Conservation (phyloP, 805 yeast genomes). For the Saccharomycopsis vini region DNA sequence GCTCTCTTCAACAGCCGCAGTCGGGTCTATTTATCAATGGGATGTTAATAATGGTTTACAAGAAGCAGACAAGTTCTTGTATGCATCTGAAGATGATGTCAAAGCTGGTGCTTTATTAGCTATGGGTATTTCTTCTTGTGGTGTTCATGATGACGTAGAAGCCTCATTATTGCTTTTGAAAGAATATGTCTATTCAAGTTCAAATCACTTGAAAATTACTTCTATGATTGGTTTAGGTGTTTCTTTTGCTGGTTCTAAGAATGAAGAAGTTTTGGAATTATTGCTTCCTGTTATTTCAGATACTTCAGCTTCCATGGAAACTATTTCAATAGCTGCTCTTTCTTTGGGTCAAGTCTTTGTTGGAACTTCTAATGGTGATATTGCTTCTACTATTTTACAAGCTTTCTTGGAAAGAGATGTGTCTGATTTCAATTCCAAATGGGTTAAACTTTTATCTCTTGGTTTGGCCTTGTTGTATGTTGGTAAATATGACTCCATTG, state of each 20-base stretch:
- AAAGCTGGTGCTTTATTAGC: conserved; percentile 97
- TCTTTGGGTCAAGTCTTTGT: conserved; percentile 92
- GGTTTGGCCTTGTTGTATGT: conserved; percentile 87
- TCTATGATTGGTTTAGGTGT: conserved; percentile 89
- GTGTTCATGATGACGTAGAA: conserved; percentile 93
- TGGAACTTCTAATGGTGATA: conserved; percentile 92
- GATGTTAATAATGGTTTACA: conserved; percentile 83
- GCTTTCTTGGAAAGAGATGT: conserved; percentile 80
- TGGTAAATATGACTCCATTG: conserved; percentile 90
- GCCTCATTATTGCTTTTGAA: conserved; percentile 81
- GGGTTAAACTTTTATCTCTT: conserved; percentile 83
- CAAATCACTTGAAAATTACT: conserved; percentile 58
- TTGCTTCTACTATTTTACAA: conserved; percentile 85
- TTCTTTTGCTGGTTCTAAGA: conserved; percentile 90
- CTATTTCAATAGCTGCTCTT: conserved; percentile 77
- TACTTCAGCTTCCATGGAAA: conserved; percentile 62
- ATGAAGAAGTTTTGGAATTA: conserved; percentile 71
- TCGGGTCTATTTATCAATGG: conserved; percentile 91
- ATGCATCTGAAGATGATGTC: conserved; percentile 75
- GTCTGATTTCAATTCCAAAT: conserved; percentile 69
- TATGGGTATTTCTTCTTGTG: conserved; percentile 84
- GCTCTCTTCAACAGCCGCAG: conserved; percentile 83
- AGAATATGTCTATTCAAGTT: conserved; percentile 66
- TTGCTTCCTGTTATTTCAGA: conserved; percentile 80
- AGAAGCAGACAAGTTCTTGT: conserved; percentile 77